Evolutionary conservation across 805 yeast species (phyloP).

Genomic region (Kurtzmaniella cleridarum): DNA sequence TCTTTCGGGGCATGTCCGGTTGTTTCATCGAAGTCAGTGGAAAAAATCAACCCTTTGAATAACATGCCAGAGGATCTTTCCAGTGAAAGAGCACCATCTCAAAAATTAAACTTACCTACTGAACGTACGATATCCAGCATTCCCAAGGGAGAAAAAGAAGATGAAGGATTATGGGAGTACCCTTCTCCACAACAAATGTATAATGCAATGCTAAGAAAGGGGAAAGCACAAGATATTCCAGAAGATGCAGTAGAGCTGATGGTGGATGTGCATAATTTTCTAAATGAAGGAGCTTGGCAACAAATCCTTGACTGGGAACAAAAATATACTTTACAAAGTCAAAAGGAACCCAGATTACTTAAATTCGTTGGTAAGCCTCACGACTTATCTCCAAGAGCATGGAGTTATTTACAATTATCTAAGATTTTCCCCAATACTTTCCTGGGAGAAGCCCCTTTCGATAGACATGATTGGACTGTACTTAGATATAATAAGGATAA

Average conservation of each 20-base stretch:
- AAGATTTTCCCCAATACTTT: slow-evolving; percentile 66
- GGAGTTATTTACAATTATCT: slow-evolving; percentile 58
- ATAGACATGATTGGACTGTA: slow-evolving; percentile 98
- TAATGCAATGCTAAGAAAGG: slow-evolving; percentile 94
- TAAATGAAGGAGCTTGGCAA: slow-evolving; percentile 97
- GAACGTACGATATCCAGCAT: slow-evolving; percentile 79
- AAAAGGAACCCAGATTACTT: slow-evolving; percentile 66
- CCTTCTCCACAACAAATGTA: slow-evolving; percentile 99
- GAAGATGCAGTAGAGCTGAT: slow-evolving; percentile 94
- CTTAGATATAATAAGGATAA: slow-evolving; percentile 50
- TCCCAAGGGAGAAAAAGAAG: slow-evolving; percentile 67
- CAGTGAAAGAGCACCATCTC: slow-evolving; percentile 70
- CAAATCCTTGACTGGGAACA: slow-evolving; percentile 91
- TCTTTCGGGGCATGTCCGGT: slow-evolving; percentile 33
- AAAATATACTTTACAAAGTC: slow-evolving; percentile 52
- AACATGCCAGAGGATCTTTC: slow-evolving; percentile 81
- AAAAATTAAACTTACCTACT: slow-evolving; percentile 70
- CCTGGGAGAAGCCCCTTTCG: slow-evolving; percentile 84
- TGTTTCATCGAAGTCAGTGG: slow-evolving; percentile 10
- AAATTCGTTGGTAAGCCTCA: slow-evolving; percentile 91
- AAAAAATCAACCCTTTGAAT: slow-evolving; percentile 69
- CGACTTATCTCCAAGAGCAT: slow-evolving; percentile 82
- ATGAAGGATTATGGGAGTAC: slow-evolving; percentile 90
- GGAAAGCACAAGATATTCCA: slow-evolving; percentile 80
- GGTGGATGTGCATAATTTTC: slow-evolving; percentile 95